Conservation (phyloP, 805 yeast genomes). For the Metschnikowia picachoensis region DNA sequence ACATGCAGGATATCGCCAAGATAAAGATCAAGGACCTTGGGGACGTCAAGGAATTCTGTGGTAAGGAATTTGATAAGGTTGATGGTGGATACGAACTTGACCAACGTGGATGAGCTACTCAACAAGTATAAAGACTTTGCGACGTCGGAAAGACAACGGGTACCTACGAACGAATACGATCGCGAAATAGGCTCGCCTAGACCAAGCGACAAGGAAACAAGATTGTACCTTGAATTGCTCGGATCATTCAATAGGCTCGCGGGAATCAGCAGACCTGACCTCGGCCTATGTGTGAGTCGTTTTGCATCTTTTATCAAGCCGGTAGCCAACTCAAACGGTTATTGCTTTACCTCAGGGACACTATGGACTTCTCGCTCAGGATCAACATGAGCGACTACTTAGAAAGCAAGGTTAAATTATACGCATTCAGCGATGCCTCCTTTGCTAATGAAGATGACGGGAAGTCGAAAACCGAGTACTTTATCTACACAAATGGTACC, state of each 20-base stretch:
- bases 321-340: neutral
- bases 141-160: neutral
- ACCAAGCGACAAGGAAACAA: neutral
- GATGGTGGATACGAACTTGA: neutral
- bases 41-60: neutral
- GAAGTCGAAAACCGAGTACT: neutral
- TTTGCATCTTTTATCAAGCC: neutral
- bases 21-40: neutral
- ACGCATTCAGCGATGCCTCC: conserved; percentile 5
- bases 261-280: neutral
- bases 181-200: neutral
- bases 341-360: neutral
- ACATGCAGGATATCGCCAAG: neutral
- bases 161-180: neutral
- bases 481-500: neutral
- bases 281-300: neutral
- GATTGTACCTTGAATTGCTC: neutral
- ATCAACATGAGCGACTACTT: neutral
- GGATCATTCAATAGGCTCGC: conserved; percentile 3
- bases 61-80: neutral
- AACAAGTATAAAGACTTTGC: no score
- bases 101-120: neutral
- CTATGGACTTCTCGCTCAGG: neutral
- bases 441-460: conserved; percentile 2
- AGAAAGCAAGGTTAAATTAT: neutral